Conservation (phyloP, 2,329 filamentous ascomycete genomes). For the Alternaria panax region DNA sequence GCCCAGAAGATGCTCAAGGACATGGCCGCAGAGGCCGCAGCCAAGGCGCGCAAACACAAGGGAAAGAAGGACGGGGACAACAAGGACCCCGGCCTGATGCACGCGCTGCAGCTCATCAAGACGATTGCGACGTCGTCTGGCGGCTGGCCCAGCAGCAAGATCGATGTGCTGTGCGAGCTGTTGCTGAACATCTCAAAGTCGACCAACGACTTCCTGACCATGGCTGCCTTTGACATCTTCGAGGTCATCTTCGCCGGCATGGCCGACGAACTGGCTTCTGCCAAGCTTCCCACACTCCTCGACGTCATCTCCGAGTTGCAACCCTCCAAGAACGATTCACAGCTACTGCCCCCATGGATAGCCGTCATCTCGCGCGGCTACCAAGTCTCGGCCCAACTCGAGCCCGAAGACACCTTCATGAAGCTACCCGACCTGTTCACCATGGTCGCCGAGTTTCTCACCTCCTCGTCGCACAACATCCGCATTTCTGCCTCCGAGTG, state of each 20-base stretch:
- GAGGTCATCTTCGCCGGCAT: constrained; percentile 96
- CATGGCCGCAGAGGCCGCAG: constrained; percentile 73
- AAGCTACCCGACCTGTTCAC: constrained; percentile 86
- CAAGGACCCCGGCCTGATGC: constrained; percentile 85
- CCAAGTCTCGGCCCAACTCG: constrained; percentile 88
- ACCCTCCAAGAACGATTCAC: constrained; percentile 90
- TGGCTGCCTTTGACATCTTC: constrained; percentile 96
- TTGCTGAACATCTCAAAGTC: constrained; percentile 87
- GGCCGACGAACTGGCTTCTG: constrained; percentile 83
- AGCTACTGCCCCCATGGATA: constrained; percentile 94
- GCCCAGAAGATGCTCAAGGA: constrained; percentile 82
- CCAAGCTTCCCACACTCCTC: constrained; percentile 86
- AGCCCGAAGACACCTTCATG: constrained; percentile 88
- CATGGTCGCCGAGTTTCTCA: constrained; percentile 80
- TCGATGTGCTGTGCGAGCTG: constrained; percentile 88
- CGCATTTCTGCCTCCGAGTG: constrained; percentile 94
- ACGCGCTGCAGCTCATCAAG: constrained; percentile 91
- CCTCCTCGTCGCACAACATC: constrained; percentile 90
- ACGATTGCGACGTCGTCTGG: constrained; percentile 84
- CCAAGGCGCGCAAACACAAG: constrained; percentile 71
- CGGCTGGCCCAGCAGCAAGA: constrained; percentile 96
- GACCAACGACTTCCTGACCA: constrained; percentile 93
- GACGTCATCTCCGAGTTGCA: constrained; percentile 92
- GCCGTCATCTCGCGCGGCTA: constrained; percentile 94
- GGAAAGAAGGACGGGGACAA: constrained; percentile 62